Evolutionary conservation across 2,329 filamentous ascomycete genomes (phyloP).

Genomic region (Calonectria hawksworthii): DNA sequence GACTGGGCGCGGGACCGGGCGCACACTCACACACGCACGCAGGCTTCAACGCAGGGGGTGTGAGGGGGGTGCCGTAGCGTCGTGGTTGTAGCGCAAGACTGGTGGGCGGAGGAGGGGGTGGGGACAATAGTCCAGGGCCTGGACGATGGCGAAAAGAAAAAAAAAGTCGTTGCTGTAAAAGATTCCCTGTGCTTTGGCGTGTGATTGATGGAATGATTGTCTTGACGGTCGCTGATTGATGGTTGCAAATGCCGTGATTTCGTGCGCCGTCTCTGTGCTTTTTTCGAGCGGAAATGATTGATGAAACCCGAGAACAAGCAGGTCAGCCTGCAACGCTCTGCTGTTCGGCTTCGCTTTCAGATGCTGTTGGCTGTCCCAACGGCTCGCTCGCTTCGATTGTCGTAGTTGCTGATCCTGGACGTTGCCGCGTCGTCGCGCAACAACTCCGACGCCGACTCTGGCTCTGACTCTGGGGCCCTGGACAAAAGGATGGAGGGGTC

Average conservation of each 20-base stretch:
- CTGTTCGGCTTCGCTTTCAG: neutral
- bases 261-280: constrained; percentile 10
- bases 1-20: constrained; percentile 24
- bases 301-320: constrained; percentile 5
- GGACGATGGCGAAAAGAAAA: neutral
- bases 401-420: constrained; percentile 2
- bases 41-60: constrained; percentile 23
- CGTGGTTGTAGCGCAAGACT: constrained; percentile 13
- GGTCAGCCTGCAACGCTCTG: neutral
- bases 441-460: neutral
- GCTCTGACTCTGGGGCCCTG: constrained; percentile 5
- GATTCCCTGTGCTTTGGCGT: constrained; percentile 6
- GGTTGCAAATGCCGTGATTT: constrained; percentile 5
- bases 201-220: constrained; percentile 22
- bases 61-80: constrained; percentile 28
- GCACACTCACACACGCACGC: constrained; percentile 23
- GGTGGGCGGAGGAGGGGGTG: constrained; percentile 29
- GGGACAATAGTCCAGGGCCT: constrained; percentile 15
- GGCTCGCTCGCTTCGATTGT: neutral
- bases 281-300: neutral
- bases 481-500: neutral
- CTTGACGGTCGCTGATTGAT: constrained; percentile 10
- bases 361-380: constrained; percentile 2
- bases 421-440: constrained; percentile 7
- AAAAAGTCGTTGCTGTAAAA: constrained; percentile 13